phyloP scores from a whole-genome alignment of 257 asterid species.

The Fraxinus excelsior region DNA sequence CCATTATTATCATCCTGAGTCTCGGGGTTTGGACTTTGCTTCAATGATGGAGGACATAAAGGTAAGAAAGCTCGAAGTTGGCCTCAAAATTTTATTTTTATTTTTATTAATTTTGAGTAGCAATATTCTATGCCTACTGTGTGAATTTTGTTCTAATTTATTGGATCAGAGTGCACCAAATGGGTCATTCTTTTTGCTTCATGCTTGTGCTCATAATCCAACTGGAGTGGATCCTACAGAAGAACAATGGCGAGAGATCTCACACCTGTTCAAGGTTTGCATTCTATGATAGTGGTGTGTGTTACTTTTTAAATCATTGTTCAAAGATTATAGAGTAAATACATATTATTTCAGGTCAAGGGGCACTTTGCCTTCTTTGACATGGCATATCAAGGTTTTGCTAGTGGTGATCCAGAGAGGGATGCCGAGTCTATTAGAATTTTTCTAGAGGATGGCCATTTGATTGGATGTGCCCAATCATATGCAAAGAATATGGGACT shows the following conservation, averaged over 20 bases:
- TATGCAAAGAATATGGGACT: conserved; percentile 99
- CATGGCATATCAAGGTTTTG: conserved; percentile 99
- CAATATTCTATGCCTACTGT: neutral
- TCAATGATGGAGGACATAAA: conserved; percentile 82
- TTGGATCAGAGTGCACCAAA: conserved; percentile 80
- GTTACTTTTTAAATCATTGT: neutral
- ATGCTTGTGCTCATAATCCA: conserved; percentile 99
- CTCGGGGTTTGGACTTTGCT: conserved; percentile 87
- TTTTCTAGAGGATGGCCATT: conserved; percentile 93
- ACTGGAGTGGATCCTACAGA: conserved; percentile 98
- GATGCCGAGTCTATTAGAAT: conserved; percentile 92
- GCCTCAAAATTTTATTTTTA: neutral
- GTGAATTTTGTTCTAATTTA: neutral
- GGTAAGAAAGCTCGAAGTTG: conserved; percentile 39
- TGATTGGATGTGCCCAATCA: conserved; percentile 93
- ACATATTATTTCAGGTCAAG: conserved; percentile 56
- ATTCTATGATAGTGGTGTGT: neutral
- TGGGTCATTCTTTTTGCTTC: conserved; percentile 91
- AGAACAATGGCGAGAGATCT: conserved; percentile 97
- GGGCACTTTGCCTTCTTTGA: conserved; percentile 93
- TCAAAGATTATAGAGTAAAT: neutral
- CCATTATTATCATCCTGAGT: conserved; percentile 87
- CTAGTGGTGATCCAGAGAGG: conserved; percentile 95
- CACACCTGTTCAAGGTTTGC: conserved; percentile 79
- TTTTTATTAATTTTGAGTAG: neutral